Base-by-base conservation (phyloP, 2,329 filamentous ascomycete genomes). In the Aspergillus puulaauensis region DNA sequence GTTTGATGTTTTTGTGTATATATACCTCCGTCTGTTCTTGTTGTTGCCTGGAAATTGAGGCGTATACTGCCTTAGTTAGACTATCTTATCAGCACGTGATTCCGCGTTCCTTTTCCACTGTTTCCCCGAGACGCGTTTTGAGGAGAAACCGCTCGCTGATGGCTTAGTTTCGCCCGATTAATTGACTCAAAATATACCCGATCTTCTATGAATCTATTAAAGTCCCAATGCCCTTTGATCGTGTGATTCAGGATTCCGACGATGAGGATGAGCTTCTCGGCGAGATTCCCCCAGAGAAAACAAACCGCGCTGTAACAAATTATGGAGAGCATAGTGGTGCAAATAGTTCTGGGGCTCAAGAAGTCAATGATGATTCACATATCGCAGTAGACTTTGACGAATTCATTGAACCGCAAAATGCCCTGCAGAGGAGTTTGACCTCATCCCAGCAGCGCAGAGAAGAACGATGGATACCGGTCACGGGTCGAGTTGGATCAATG, bases 161-260 rank as follows among this genome's bases (percentile, higher is more conserved):
- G 35, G 52, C 39, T 14, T 24, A 33, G 15, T 17, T 49, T 55
- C 27, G 9, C 12, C 17, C 11, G 33, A 15, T n/a, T 31, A 54
- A 31, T 48, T 15, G 15, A 24, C 15, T 19, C 41, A 37, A 27
- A 49, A 9, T 33, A 54, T 47, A 33, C 14, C 7, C 23, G 17
- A 24, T 21, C 17, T 35, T 21, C 44, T 35, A 40, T 19, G 6
- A 19, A 8, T 33, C 31, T 33, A 45, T 40, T 12, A 21, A 27
- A 46, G 19, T 27, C 24, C 15, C 24, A 51, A 79, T 79, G 77
- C 59, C 70, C 31, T 65, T 62, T 50, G 64, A 68, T 47, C 71
- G 71, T 48, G 67, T 79, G 15, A 77, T 79, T n/a, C 75, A 75
- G 52, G 77, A 79, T 58, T 79, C 77, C 1, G 77, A 79, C 27